Base-by-base conservation (phyloP, 305 asterid genomes). In the Plantago coronopus region DNA sequence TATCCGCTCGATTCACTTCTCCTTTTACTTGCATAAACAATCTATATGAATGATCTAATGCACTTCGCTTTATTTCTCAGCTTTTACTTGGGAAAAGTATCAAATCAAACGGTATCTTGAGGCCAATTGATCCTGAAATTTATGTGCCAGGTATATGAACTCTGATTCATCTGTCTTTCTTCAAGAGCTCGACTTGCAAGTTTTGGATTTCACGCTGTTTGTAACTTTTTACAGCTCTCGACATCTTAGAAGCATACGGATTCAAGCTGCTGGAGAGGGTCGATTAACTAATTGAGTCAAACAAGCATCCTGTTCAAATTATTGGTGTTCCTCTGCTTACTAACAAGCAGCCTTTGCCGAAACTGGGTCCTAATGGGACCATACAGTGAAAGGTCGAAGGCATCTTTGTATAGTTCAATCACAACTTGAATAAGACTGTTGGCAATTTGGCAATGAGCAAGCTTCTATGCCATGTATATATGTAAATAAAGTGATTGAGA, bases 61-160 rank as follows among this genome's bases (percentile, higher is more conserved):
- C 48, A 10, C 8, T 27, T 0, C 2, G 12, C 11, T 34, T 34
- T 34, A 50, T 5, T 48, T 65, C 69, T 55, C 95, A 93, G 99
- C 89, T 93, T 59, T 63, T 93, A 40, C 84, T 93, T 17, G 76
- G 82, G 17, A 73, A 81, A 46, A 82, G 77, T 78, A 72, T 89
- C 48, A 74, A 77, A 72, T 69, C 76, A 25, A 79, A 51, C 17
- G 99, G 97, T 10, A 89, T 93, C 38, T 18, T 89, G 44, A 79
- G 99, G 83, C 97, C 99, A 5, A 57, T 82, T 48, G 48, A 74
- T 70, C 86, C 96, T 11, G 95, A 89, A 69, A 86, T 93, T 48
- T 93, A 87, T 64, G 76, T 69, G 64, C 97, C 99, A 48, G 96
- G 97, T 89, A 69, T 47, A 51, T 55, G 45, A 29, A 37, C 47